Evolutionary conservation across 2,329 filamentous ascomycete genomes (phyloP).

Genomic region (Stagonosporopsis rhizophila): DNA sequence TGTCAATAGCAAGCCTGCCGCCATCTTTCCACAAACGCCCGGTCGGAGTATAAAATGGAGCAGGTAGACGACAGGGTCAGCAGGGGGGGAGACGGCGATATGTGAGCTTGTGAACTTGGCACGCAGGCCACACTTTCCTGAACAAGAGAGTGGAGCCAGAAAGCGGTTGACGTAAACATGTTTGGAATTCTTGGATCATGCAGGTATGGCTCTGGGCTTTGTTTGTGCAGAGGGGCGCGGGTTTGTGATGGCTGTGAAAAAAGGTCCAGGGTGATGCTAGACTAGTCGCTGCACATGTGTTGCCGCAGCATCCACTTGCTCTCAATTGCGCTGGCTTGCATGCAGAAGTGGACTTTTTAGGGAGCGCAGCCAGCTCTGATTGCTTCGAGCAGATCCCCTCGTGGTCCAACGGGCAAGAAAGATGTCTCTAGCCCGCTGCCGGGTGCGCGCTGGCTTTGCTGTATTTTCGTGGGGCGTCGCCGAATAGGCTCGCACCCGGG

Average conservation of each 20-base stretch:
- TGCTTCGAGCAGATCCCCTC: slow-evolving; percentile 24
- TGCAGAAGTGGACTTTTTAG: slow-evolving; percentile 29
- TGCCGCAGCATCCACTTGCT: slow-evolving; percentile 29
- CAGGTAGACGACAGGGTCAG: slow-evolving; percentile 27
- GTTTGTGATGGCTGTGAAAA: slow-evolving; percentile 21
- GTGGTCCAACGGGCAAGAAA: slow-evolving; percentile 28
- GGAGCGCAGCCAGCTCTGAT: slow-evolving; percentile 20
- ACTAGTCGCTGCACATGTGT: slow-evolving; percentile 32
- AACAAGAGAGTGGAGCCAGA: slow-evolving; percentile 16
- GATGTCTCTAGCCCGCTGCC: slow-evolving; percentile 19
- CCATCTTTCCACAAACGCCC: slow-evolving; percentile 35
- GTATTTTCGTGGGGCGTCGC: slow-evolving; percentile 41
- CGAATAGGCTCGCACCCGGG: slow-evolving; percentile 42
- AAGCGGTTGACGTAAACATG: slow-evolving; percentile 28
- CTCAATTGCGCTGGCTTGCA: slow-evolving; percentile 27
- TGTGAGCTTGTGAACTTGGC: slow-evolving; percentile 42
- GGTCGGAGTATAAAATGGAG: slow-evolving; percentile 39
- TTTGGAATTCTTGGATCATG: slow-evolving; percentile 26
- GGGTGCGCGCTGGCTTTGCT: slow-evolving; percentile 22
- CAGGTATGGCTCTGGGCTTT: slow-evolving; percentile 18
- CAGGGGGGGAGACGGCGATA: slow-evolving; percentile 20
- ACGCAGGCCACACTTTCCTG: slow-evolving; percentile 30
- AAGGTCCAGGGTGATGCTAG: slow-evolving; percentile 28
- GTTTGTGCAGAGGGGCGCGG: slow-evolving; percentile 23
- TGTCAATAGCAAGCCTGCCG: slow-evolving; percentile 44